phyloP scores from a whole-genome alignment of 768 basidiomycete species.

The Multifurca ochricompacta region DNA sequence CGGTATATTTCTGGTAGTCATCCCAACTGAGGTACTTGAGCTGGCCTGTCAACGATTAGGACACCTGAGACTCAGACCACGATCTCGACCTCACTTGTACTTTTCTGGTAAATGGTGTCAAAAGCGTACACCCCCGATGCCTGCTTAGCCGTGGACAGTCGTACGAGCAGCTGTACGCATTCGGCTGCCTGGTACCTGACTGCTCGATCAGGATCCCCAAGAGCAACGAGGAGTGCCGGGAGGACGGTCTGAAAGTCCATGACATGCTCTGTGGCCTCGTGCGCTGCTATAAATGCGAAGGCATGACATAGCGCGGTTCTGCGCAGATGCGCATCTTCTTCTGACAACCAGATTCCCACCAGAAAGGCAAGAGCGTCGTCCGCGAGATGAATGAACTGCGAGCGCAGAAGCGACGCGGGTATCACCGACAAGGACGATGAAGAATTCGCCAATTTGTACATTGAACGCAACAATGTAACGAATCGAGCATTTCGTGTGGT shows the following conservation, averaged over 20 bases:
- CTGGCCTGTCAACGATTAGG: conserved; percentile 25
- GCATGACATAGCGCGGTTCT: conserved; percentile 65
- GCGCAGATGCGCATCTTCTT: conserved; percentile 30
- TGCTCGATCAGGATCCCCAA: conserved; percentile 38
- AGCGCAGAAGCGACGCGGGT: conserved; percentile 48
- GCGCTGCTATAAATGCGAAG: conserved; percentile 72
- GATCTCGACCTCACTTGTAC: conserved; percentile 37
- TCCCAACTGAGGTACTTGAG: conserved; percentile 65
- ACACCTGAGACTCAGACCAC: background rate
- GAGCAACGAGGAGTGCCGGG: conserved; percentile 56
- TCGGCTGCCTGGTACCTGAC: conserved; percentile 47
- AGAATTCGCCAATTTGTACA: conserved; percentile 63
- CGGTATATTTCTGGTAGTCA: conserved; percentile 54
- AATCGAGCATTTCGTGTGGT: conserved; percentile 34
- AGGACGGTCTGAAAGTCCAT: conserved; percentile 78
- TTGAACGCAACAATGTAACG: conserved; percentile 48
- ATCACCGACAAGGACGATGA: conserved; percentile 42
- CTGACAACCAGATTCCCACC: conserved; percentile 52
- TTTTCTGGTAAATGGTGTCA: conserved; percentile 63
- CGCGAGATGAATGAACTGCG: conserved; percentile 59
- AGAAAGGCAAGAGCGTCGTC: conserved; percentile 76
- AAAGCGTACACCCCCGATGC: conserved; percentile 58
- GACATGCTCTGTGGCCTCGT: conserved; percentile 41
- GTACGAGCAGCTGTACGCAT: conserved; percentile 43
- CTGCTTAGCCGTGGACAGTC: conserved; percentile 33